Evolutionary conservation across 805 yeast species (phyloP), one percentile per base, ranked within the genome.

Genomic region (Torulaspora microellipsoides): DNA sequence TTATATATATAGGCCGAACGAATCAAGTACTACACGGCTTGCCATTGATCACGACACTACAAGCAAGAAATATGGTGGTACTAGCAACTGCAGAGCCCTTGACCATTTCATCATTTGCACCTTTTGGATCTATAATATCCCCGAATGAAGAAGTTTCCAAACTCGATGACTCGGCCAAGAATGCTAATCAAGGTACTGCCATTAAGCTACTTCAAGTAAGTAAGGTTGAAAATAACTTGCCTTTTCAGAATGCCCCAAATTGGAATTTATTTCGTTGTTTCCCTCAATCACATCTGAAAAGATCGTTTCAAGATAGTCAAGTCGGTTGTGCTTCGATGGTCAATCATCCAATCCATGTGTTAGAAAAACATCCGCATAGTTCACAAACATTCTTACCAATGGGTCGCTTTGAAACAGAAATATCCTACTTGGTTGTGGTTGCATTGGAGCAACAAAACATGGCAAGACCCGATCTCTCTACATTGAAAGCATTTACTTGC

Each of bases 101-200:
- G 37, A 80, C 91, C 0, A 89, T 89, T 0, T 78, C 73, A 30
- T 59, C 73, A 1, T 89, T 87, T 57, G 75, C 76, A 1, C 71
- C 72, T 2, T 89, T 72, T 60, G 97, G 97, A 1, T 78, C 83
- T 0, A 80, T 86, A 9, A 77, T 89, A 34, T 83, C 93, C 23
- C 85, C 95, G 3, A 77, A 76, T 47, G 85, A 87, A 54, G 95
- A 86, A 62, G 69, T 85, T 25, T 32, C 35, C 3, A 43, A 38
- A 23, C 45, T 48, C 10, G 46, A 43, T 29, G 58, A 65, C 30
- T 58, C 73, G 1, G 67, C 72, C 38, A 58, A 63, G 31, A 61
- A 72, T 27, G 97, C 96, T 4, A 90, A 90, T 65, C 89, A 90
- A 58, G 97, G 97, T n/a, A 90, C 97, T 1, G 97, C 97, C 1